phyloP scores from a whole-genome alignment of 2,329 filamentous ascomycete genomes.

The Fusarium armeniacum region DNA sequence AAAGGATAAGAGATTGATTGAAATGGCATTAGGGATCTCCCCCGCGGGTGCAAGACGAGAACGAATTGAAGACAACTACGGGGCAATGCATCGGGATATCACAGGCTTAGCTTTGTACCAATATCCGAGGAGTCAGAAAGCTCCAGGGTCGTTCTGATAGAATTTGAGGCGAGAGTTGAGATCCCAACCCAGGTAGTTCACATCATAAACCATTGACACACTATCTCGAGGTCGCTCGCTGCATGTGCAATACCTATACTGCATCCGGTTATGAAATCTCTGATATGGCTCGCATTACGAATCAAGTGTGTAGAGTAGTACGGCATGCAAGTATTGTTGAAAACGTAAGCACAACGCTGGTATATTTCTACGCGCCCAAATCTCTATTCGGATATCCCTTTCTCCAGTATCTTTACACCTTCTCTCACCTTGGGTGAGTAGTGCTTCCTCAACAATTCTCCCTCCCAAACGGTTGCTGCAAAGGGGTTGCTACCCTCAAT shows the following conservation, averaged over 20 bases:
- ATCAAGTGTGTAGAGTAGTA: not conserved
- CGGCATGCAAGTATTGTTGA: not conserved
- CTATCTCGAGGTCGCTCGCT: not conserved
- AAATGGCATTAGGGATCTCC: not conserved
- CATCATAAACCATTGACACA: not conserved
- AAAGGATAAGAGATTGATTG: not conserved
- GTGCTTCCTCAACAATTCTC: slow-evolving; percentile 85
- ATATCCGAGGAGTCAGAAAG: not conserved
- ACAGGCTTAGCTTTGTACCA: not conserved
- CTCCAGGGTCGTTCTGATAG: not conserved
- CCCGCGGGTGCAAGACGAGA: slow-evolving; percentile 3
- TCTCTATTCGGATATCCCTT: slow-evolving; percentile 65
- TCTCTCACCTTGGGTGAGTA: slow-evolving; percentile 90
- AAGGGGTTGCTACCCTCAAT: slow-evolving; percentile 93
- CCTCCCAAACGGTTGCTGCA: slow-evolving; percentile 92
- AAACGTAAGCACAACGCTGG: slow-evolving; percentile 7
- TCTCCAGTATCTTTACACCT: slow-evolving; percentile 77
- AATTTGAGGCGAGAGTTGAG: not conserved
- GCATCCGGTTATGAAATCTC: not conserved
- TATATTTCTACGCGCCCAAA: slow-evolving; percentile 10
- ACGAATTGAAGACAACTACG: not conserved
- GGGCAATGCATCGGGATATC: not conserved
- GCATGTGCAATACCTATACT: not conserved
- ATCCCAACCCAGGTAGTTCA: not conserved
- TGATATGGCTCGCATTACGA: not conserved